These are phyloP conservation scores for Paramecium bursaria DNA, from an alignment of 73 alveolate genomes.

Conservation along the genomic window DNA sequence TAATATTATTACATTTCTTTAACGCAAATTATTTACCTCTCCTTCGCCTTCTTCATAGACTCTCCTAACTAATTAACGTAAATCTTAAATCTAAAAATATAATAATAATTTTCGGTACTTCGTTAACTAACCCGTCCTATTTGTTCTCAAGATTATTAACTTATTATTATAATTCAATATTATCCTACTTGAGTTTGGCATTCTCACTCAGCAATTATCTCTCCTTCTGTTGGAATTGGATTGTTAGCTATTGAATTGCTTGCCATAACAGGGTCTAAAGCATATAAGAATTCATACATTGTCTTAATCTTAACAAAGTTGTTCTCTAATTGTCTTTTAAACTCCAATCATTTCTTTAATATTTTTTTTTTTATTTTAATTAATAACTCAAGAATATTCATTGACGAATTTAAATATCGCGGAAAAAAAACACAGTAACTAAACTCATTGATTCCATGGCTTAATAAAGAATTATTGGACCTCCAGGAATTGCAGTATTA, in stretches of 20 bases:
- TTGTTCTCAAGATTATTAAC: not conserved
- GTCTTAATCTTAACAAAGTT: not conserved
- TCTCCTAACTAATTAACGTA: not conserved
- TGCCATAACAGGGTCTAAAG: not conserved
- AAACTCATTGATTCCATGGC: constrained; percentile 11
- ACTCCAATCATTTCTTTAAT: not conserved
- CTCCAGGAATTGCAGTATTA: not conserved
- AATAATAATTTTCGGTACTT: not conserved
- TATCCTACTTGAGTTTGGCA: constrained; percentile 11
- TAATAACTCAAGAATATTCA: not conserved
- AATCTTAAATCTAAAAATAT: constrained; percentile 50
- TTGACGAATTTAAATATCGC: not conserved
- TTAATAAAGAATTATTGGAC: constrained; percentile 1
- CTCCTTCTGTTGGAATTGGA: not conserved
- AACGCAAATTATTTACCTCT: not conserved
- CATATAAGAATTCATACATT: not conserved
- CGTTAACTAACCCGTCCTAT: constrained; percentile 41
- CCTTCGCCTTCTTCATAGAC: constrained; percentile 37
- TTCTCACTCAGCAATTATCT: not conserved
- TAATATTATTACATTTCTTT: constrained; percentile 25
- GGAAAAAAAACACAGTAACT: not conserved
- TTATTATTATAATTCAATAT: not conserved
- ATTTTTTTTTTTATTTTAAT: not conserved
- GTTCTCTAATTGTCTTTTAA: not conserved
- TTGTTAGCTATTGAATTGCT: not conserved